These are phyloP conservation scores for Kwoniella pini DNA, from an alignment of 768 basidiomycete species.

Conservation along the genomic window DNA sequence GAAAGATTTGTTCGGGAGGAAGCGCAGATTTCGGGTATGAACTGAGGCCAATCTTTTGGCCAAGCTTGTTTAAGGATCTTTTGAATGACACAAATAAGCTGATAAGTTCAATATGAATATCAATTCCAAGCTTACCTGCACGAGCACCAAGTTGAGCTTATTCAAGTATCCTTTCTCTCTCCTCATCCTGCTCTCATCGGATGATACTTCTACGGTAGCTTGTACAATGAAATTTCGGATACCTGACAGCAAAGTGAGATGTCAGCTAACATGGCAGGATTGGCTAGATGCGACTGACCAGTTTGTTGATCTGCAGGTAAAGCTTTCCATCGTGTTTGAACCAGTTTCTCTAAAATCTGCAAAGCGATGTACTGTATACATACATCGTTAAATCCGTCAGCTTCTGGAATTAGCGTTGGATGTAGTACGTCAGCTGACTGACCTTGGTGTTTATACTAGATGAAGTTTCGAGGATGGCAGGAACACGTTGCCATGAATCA, in stretches of 20 bases:
- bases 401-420: not conserved
- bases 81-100: conserved; percentile 1
- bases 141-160: conserved; percentile 93
- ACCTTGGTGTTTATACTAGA: conserved; percentile 76
- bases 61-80: conserved; percentile 99
- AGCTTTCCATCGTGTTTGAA: conserved; percentile 92
- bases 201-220: conserved; percentile 86
- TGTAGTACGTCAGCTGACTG: conserved; percentile 2
- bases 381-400: not conserved
- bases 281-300: conserved; percentile 58
- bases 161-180: conserved; percentile 83
- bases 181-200: conserved; percentile 81
- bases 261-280: too few species aligned
- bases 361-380: conserved; percentile 81
- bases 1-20: conserved; percentile 95
- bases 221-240: conserved; percentile 96
- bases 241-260: conserved; percentile 57
- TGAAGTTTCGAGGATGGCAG: conserved; percentile 83
- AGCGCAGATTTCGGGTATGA: conserved; percentile 94
- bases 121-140: conserved; percentile 80
- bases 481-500: conserved; percentile 96
- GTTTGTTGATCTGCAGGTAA: conserved; percentile 90
- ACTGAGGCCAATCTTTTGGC: conserved; percentile 98
- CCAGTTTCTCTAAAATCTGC: conserved; percentile 94
- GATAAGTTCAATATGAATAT: too few species aligned